A percentile compares a stretch with the other conserved stretches of the same genome.
phyloP scores from a whole-genome alignment of 495 filamentous ascomycete genomes.

The Jackrogersella multiformis region DNA sequence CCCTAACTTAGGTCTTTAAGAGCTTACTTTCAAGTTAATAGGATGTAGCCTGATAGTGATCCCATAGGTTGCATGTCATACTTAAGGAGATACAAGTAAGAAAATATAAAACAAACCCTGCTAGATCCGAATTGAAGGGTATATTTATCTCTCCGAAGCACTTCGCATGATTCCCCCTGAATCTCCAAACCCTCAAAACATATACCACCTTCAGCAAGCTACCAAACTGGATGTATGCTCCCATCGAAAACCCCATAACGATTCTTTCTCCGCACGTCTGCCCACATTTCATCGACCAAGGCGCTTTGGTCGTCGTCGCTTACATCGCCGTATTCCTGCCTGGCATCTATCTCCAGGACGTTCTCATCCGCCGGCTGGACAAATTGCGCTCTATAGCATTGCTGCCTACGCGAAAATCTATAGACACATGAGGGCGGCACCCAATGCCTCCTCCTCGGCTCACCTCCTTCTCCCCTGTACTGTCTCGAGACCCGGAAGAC shows the following conservation, averaged over 20 bases:
- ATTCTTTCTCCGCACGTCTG: neutral
- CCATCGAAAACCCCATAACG: neutral
- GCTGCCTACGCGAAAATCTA: neutral
- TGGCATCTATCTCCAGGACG: neutral
- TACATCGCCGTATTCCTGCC: conserved; percentile 11
- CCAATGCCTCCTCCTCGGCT: conserved; percentile 10
- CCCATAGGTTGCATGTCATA: no score
- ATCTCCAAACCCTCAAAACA: neutral
- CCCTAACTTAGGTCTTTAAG: neutral
- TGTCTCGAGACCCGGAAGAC: conserved; percentile 18
- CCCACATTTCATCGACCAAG: conserved; percentile 29
- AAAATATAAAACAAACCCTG: no score
- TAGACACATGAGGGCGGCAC: conserved; percentile 13
- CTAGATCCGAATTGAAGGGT: no score
- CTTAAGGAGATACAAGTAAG: no score
- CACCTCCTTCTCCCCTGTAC: rapidly evolving
- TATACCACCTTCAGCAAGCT: neutral
- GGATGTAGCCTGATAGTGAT: no score
- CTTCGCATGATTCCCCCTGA: no score
- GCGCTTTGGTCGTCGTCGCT: conserved; percentile 33
- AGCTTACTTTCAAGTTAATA: no score
- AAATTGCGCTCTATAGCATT: neutral
- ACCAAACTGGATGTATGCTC: neutral
- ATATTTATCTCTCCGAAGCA: no score
- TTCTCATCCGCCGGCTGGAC: neutral